These are phyloP conservation scores for Wickerhamiella spandovensis DNA, from an alignment of 805 yeast genomes.

Conservation along the genomic window DNA sequence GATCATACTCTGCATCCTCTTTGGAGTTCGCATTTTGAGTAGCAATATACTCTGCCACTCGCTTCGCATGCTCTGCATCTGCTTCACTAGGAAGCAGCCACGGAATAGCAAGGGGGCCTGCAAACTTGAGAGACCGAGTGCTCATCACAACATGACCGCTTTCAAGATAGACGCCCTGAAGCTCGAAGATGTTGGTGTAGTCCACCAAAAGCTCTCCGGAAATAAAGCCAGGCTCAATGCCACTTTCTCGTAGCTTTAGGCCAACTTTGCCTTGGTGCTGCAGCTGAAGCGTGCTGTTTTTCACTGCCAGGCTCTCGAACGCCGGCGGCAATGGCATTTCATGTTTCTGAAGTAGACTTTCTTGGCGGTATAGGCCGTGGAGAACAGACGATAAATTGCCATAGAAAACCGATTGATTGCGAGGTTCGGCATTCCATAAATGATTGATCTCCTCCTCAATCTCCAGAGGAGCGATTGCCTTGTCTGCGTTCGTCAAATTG, in stretches of 20 bases:
- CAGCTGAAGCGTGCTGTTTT: background rate
- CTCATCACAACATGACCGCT: constrained; percentile 24
- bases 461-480: background rate
- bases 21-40: background rate
- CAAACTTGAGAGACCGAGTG: constrained; percentile 23
- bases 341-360: background rate
- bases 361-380: constrained; percentile 4
- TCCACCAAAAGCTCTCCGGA: background rate
- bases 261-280: background rate
- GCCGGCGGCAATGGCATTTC: background rate
- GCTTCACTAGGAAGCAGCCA: constrained; percentile 29
- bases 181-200: background rate
- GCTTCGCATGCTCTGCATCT: background rate
- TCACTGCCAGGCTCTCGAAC: background rate
- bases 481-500: constrained; percentile 4
- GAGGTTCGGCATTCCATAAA: constrained; percentile 1
- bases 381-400: constrained; percentile 4
- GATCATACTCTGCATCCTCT: constrained; percentile 36
- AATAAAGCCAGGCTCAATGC: constrained; percentile 2
- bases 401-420: constrained; percentile 1
- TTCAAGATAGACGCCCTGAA: constrained; percentile 24
- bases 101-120: constrained; percentile 23
- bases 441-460: background rate
- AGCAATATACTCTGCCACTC: background rate
- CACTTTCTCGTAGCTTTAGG: background rate